Base-by-base conservation (phyloP, 2,329 filamentous ascomycete species). In the Stagonosporopsis chrysanthemi region DNA sequence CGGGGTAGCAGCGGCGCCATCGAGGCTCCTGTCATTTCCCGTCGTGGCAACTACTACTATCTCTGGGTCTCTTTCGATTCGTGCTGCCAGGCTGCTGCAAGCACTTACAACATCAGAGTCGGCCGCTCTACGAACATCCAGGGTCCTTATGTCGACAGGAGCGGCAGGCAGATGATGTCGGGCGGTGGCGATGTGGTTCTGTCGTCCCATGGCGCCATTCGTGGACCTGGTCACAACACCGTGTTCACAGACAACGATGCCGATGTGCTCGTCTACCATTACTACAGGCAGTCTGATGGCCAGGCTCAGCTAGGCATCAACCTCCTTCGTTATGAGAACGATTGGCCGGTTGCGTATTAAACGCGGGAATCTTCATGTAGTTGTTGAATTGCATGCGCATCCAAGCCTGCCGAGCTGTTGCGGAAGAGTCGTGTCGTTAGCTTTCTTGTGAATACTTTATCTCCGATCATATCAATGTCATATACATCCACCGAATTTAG, bases 211-310 rank as follows among this genome's bases (percentile, higher is more conserved):
- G 83, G 75, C 5, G 81, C 75, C 14, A 78, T 87, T 2, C 88
- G 88, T 63, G 86, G 82, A 28, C 86, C 86, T 12, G 86, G 87
- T 56, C 85, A 85, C 49, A 85, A 88, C 72, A 83, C 82, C 29
- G 80, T 86, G 2, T 81, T 83, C 55, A 71, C 75, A 0, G 84
- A 86, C 58, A 67, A 71, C 1, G 56, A 52, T 14, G 42, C 70
- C 11, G 84, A 83, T 3, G 55, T 58, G 22, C 43, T 58, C n/a
- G 41, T 50, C 22, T 58, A 58, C 17, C 55, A 58, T 44, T 58
- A 58, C 17, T 49, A 48, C 3, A 47, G 43, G 43, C 77, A 82
- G 50, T 77, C 73, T 0, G 80, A 84, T 66, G 70, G 67, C 8
- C 68, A 80, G 56, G 81, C 81, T 63, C 71, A 69, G 38, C 80